phyloP scores from a whole-genome alignment of 2,329 filamentous ascomycete species.

The Hypoxylon sp. region DNA sequence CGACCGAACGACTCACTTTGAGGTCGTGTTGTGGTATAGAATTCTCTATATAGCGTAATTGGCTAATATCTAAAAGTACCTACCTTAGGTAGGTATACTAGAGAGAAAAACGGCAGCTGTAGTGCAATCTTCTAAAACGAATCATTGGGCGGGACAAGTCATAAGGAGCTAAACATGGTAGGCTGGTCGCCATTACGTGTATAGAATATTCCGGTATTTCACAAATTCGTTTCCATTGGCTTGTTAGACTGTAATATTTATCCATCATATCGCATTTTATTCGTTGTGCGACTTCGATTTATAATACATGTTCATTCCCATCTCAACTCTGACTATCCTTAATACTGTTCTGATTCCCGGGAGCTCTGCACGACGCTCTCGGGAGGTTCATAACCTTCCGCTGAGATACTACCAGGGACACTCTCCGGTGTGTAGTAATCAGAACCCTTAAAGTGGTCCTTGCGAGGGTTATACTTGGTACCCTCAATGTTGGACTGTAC shows the following conservation, averaged over 20 bases:
- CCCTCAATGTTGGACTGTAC: slow-evolving; percentile 58
- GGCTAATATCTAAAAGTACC: no score
- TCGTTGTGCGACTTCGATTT: background rate
- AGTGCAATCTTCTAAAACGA: no score
- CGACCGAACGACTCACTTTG: no score
- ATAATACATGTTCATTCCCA: background rate
- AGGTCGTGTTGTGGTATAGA: no score
- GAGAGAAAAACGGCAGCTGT: no score
- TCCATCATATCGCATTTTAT: background rate
- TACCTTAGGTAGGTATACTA: no score
- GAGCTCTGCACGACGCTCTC: slow-evolving; percentile 58
- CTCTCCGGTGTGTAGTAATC: slow-evolving; percentile 60
- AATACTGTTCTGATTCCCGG: slow-evolving; percentile 49
- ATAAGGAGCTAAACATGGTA: no score
- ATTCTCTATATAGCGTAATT: no score
- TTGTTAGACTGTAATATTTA: background rate
- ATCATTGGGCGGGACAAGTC: no score
- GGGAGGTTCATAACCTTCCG: slow-evolving; percentile 60
- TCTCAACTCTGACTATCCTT: background rate
- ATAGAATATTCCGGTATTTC: background rate
- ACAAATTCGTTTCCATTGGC: background rate
- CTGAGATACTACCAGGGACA: slow-evolving; percentile 61
- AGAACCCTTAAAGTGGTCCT: slow-evolving; percentile 58
- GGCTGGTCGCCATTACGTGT: no score
- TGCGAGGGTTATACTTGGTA: slow-evolving; percentile 55